Conservation (phyloP, 768 basidiomycete genomes). For the Xerocomus brunneocitrinus region DNA sequence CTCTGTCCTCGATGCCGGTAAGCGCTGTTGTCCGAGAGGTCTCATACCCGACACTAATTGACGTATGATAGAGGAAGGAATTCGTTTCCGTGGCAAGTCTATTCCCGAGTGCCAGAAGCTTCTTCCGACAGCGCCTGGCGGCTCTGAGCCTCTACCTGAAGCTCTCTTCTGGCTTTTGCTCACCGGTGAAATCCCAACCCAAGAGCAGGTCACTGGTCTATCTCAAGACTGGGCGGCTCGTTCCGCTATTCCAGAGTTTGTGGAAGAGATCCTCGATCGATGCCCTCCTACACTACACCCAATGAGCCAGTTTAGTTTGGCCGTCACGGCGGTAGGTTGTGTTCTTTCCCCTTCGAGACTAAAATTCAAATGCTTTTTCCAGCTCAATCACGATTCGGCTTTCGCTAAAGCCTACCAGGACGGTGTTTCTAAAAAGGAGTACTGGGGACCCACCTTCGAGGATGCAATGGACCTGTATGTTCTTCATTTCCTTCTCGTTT, state of each 20-base stretch:
- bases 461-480: constrained; percentile 81
- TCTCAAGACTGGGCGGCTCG: constrained; percentile 95
- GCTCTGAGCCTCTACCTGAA: constrained; percentile 88
- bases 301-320: constrained; percentile 97
- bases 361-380: constrained; percentile 7
- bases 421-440: constrained; percentile 91
- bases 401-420: constrained; percentile 94
- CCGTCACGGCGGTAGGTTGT: constrained; percentile 78
- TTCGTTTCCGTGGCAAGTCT: constrained; percentile 95
- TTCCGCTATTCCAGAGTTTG: constrained; percentile 84
- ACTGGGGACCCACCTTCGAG: constrained; percentile 94
- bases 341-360: neutral
- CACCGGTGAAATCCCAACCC: constrained; percentile 91
- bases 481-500: neutral
- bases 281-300: constrained; percentile 93
- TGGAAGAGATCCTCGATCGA: constrained; percentile 94
- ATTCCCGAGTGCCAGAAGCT: constrained; percentile 85
- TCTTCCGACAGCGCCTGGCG: constrained; percentile 86
- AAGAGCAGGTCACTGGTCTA: constrained; percentile 80
- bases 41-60: neutral
- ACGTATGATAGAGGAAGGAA: constrained; percentile 73
- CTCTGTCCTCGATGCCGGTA: constrained; percentile 91
- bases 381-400: constrained; percentile 93
- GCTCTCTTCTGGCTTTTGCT: constrained; percentile 93
- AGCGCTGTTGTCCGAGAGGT: constrained; percentile 16